Evolutionary conservation across 495 filamentous ascomycete species (phyloP), one percentile per base, ranked within the genome.

Genomic region (Tuber indicum): DNA sequence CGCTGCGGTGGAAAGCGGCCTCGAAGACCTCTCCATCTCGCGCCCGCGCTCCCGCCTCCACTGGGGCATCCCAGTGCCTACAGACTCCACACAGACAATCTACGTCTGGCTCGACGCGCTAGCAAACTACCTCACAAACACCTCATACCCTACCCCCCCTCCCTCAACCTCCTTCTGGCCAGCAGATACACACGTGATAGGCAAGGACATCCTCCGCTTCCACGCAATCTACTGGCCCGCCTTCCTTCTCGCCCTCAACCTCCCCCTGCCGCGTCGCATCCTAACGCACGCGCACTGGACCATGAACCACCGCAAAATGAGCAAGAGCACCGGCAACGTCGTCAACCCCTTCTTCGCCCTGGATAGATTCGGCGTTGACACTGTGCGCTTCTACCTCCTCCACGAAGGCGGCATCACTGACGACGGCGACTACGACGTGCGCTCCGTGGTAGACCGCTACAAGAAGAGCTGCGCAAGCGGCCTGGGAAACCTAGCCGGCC

Each of bases 151-250:
- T 0, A 58, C 92, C 82, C 87, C 70, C 0, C 78, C 78, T 19
- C 91, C 91, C 45, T 75, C 76, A 10, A 84, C 87, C 69, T 66
- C 58, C n/a, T 32, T 66, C n/a, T 99, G 96, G 96, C 96, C 96
- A 46, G 94, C 92, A 26, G 91, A 99, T 84, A 86, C 94, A 2
- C 96, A 99, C 73, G 90, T 99, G 21, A 90, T 98, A 73, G 96
- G 96, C 43, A 99, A 99, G 85, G 96, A 99, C 84, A 98, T 98
- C 75, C 85, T 96, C 74, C 90, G 96, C 41, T 99, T 99, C 84
- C 96, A 99, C 84, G 93, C 92, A 85, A 91, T 99, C 42, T 99
- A 98, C 87, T 99, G 96, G 96, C 96, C 96, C 1, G 96, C 96
- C 3, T 91, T 99, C 82, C 91, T 99, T 44, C 90, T 99, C 86